Conservation (phyloP, 352 stramenopile species). For the Phytophthora pluvialis region DNA sequence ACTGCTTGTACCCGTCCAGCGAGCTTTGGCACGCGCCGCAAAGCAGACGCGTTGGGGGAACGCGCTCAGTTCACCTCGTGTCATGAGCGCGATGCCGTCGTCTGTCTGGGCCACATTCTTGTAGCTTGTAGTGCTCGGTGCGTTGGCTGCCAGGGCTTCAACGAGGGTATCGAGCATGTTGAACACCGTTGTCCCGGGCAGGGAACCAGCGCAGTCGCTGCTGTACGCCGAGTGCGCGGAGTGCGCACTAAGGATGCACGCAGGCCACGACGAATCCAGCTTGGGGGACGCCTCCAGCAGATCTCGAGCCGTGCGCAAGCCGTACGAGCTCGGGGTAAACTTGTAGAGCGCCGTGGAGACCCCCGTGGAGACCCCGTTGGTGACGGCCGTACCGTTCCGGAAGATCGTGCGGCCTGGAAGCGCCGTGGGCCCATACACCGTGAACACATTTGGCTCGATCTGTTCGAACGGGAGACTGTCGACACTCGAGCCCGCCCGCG, state of each 20-base stretch:
- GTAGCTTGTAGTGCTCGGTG: slow-evolving; percentile 56
- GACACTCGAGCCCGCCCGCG: slow-evolving; percentile 44
- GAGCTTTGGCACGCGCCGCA: slow-evolving; percentile 50
- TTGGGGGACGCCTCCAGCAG: slow-evolving; percentile 25
- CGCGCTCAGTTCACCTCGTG: slow-evolving; percentile 48
- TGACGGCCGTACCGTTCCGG: slow-evolving; percentile 30
- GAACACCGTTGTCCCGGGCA: slow-evolving; percentile 40
- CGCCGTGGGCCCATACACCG: slow-evolving; percentile 45
- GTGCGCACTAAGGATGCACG: slow-evolving; percentile 33
- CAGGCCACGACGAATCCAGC: slow-evolving; percentile 21
- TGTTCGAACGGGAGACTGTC: slow-evolving; percentile 48
- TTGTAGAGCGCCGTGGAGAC: slow-evolving; percentile 46
- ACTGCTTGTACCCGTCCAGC: slow-evolving; percentile 53
- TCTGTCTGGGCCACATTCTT: slow-evolving; percentile 55
- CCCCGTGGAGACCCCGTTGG: slow-evolving; percentile 5
- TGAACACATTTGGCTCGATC: slow-evolving; percentile 62
- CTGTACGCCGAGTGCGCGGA: slow-evolving; percentile 37
- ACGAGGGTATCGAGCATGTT: slow-evolving; percentile 54
- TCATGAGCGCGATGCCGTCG: slow-evolving; percentile 44
- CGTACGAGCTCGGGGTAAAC: slow-evolving; percentile 54
- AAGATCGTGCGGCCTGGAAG: slow-evolving; percentile 37
- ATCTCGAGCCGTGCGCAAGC: slow-evolving; percentile 46
- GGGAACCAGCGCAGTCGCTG: slow-evolving; percentile 27
- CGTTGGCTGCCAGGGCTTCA: slow-evolving; percentile 43
- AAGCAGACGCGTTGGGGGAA: slow-evolving; percentile 61